These are phyloP conservation scores for Cladorrhinum sp. DNA, from an alignment of 2,329 filamentous ascomycete genomes.

Conservation along the genomic window DNA sequence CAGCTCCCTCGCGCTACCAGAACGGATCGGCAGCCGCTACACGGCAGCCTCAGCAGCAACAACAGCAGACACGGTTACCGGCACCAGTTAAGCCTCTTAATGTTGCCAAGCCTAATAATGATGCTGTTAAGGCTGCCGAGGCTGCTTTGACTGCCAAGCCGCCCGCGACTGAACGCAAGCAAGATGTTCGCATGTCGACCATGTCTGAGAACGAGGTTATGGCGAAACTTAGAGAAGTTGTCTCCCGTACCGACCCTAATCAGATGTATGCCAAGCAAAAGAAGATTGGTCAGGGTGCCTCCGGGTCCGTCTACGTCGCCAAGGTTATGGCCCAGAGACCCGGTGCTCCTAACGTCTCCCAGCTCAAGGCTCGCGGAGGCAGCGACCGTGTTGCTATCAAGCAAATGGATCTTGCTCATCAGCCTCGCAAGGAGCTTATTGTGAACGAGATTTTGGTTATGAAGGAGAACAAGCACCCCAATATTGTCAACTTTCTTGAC, in stretches of 20 bases:
- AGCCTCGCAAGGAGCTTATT: constrained; percentile 95
- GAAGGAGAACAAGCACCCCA: constrained; percentile 97
- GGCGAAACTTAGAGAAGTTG: constrained; percentile 89
- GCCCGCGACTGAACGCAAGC: constrained; percentile 66
- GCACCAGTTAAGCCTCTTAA: constrained; percentile 76
- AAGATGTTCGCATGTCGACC: constrained; percentile 96
- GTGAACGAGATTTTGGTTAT: constrained; percentile 99
- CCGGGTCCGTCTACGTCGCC: constrained; percentile 95
- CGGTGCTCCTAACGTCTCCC: constrained; percentile 3
- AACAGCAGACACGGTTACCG: constrained; percentile 49
- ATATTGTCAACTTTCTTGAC: constrained; percentile 98
- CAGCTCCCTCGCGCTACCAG: constrained; percentile 56
- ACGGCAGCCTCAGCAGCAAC: constrained; percentile 44
- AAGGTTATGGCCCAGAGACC: constrained; percentile 59
- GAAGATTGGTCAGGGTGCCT: constrained; percentile 98
- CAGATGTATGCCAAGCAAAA: constrained; percentile 98
- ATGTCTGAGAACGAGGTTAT: constrained; percentile 98
- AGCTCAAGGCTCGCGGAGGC: constrained; percentile 40
- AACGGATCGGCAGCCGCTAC: constrained; percentile 52
- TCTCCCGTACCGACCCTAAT: constrained; percentile 92
- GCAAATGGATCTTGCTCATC: constrained; percentile 98
- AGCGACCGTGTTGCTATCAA: constrained; percentile 96
- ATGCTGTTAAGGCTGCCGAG: constrained; percentile 85
- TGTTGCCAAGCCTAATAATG: constrained; percentile 64
- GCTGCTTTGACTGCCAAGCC: constrained; percentile 84